phyloP scores from a whole-genome alignment of 768 basidiomycete genomes.

The Lentinula aciculospora region DNA sequence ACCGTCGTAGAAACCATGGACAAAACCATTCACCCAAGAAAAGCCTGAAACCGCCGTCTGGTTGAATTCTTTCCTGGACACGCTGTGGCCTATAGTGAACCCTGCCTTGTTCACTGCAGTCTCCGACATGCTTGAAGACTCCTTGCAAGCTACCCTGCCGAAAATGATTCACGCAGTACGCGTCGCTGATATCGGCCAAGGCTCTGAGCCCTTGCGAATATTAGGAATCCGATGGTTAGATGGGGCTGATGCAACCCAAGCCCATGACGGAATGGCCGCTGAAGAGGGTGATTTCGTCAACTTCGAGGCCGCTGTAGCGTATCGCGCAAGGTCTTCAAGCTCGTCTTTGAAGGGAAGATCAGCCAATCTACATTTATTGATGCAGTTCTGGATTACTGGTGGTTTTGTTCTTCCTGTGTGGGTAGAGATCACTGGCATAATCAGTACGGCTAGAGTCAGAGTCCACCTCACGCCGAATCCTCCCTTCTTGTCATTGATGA shows the following conservation, averaged over 20 bases:
- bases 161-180: slow-evolving; percentile 54
- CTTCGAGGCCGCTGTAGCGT: slow-evolving; percentile 66
- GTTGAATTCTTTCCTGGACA: slow-evolving; percentile 58
- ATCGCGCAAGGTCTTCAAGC: slow-evolving; percentile 42
- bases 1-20: background rate
- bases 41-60: slow-evolving; percentile 39
- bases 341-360: slow-evolving; percentile 35
- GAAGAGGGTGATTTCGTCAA: slow-evolving; percentile 45
- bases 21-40: slow-evolving; percentile 7
- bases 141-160: slow-evolving; percentile 48
- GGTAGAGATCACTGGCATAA: slow-evolving; percentile 60
- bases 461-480: slow-evolving; percentile 72
- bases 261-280: background rate
- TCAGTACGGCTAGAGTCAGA: slow-evolving; percentile 56
- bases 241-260: slow-evolving; percentile 14
- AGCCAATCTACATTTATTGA: slow-evolving; percentile 57
- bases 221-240: slow-evolving; percentile 55
- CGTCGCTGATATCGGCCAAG: slow-evolving; percentile 66
- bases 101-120: slow-evolving; percentile 55
- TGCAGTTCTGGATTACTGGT: slow-evolving; percentile 58
- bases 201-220: slow-evolving; percentile 63
- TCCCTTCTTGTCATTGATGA: slow-evolving; percentile 47
- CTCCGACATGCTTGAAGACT: slow-evolving; percentile 60
- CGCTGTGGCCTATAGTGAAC: slow-evolving; percentile 72
- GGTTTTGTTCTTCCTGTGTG: slow-evolving; percentile 31